Evolutionary conservation across 2,329 filamentous ascomycete species (phyloP), one percentile per base, ranked within the genome.

Genomic region (Aspergillus fumigatiaffinis): DNA sequence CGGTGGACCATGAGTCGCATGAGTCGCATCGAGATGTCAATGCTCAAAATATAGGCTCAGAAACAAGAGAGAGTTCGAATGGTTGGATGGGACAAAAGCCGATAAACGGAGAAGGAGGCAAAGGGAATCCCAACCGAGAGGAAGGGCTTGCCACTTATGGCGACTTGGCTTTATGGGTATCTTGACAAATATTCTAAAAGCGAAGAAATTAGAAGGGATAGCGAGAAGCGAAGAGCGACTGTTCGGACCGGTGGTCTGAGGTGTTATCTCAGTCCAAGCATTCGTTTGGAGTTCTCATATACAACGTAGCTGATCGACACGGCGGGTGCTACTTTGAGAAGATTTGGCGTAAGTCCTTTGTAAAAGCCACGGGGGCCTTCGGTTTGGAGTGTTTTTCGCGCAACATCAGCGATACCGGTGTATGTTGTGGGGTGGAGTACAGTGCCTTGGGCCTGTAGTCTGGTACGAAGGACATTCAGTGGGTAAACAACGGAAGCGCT

Each of bases 401-500:
- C 89, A 47, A 97, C 93, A 73, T 99, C 94, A 79, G 87, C 84
- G 62, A 97, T 93, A 41, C 94, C 91, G 1, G 86, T 92, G 72
- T 99, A 99, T 4, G 90, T 96, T 7, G 89, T 84, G 4, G 89
- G 91, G 72, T 99, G 94, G 71, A 95, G 86, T n/a, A 87, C 84
- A 0, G 94, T 97, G 54, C 94, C 94, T 76, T 97, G 94, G 10
- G 91, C 95, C 76, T 99, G 94, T 60, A 97, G 78, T 64, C 93
- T 83, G 3, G 94, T 99, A 57, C 94, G 87, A 23, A 99, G 84
- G 51, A 99, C 86, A 70, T 99, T 99, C 64, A 99, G 80, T 0
- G 94, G 94, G 70, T 99, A 99, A 38, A 99, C 94, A 12, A 93
- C 85, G n/a, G 88, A 90, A 3, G 94, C 94, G 60, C 94, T 92